These are phyloP conservation scores for Osmanthus fragrans DNA, from an alignment of 257 asterid genomes.

Conservation along the genomic window DNA sequence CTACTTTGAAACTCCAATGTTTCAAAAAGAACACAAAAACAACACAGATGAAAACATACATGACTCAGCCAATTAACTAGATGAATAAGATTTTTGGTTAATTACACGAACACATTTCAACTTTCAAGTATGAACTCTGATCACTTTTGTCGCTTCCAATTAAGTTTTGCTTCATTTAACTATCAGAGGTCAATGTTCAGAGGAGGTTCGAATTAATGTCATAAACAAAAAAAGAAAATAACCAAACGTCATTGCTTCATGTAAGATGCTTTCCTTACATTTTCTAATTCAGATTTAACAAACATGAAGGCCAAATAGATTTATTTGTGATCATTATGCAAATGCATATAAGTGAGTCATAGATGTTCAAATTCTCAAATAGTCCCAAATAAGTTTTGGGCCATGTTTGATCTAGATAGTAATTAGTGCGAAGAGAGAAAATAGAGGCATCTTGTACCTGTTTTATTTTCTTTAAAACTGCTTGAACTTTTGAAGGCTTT, in stretches of 20 bases:
- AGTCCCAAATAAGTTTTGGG: not conserved
- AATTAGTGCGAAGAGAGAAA: not conserved
- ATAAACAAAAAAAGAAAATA: no score
- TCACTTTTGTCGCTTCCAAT: not conserved
- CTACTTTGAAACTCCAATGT: no score
- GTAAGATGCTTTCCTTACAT: not conserved
- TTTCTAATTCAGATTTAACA: not conserved
- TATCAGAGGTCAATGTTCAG: no score
- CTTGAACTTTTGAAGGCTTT: slow-evolving; percentile 74
- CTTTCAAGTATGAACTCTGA: no score
- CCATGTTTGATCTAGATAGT: slow-evolving; percentile 5
- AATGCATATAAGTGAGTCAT: slow-evolving; percentile 1
- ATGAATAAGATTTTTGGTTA: no score
- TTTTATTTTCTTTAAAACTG: slow-evolving; percentile 79
- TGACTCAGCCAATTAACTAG: not conserved
- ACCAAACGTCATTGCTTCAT: not conserved
- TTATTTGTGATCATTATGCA: not conserved
- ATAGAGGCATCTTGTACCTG: slow-evolving; percentile 47
- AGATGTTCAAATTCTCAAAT: slow-evolving; percentile 6
- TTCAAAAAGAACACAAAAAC: no score
- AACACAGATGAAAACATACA: not conserved
- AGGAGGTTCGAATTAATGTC: no score
- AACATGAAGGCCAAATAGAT: not conserved
- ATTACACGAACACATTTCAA: no score
- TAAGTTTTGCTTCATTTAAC: not conserved